Base-by-base conservation (phyloP, 176 grass and related monocot species). In the Saccharum spontaneum region DNA sequence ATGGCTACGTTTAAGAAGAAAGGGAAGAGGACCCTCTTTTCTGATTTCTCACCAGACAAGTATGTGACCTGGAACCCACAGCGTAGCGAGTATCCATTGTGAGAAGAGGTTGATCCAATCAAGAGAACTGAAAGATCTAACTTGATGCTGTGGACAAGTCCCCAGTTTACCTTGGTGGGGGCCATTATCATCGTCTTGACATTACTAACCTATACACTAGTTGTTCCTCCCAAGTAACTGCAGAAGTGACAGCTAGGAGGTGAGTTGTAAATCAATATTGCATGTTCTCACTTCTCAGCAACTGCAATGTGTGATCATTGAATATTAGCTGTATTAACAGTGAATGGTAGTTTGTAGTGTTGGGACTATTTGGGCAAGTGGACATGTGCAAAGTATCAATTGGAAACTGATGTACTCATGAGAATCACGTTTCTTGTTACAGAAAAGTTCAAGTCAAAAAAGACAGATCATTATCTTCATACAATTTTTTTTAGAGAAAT, bases 91-190 rank as follows among this genome's bases (percentile, higher is more conserved):
- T 94, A 94, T 73, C 97, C 94, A 13, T 90, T 94, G 79, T 94
- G 92, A 12, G 97, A 99, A 84, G 97, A 99, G 69, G 85, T 91
- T 22, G 97, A 97, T 87, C 97, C 94, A 54, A 94, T 97, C 85
- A 97, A 92, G 86, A 97, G 90, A 92, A 92, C 90, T 10, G 94
- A 99, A 86, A 91, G 92, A 55, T 88, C 92, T 23, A 94, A 97
- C 80, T 86, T 99, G 50, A 89, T 86, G 92, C 11, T 97, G 12
- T 99, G 92, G 97, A 97, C 94, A 55, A 99, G 97, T 83, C 90
- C 97, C 44, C 89, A 22, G 48, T 99, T 99, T 90, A 97, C 97
- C 62, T 80, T 99, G n/a, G 88, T 81, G 43, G 92, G 90, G 38
- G 97, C 94, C 0, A 94, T 99, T 76, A 43, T 92, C 67, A 86